Base-by-base conservation (phyloP, 192 early-diverging fungal species). In the Linderina pennispora region DNA sequence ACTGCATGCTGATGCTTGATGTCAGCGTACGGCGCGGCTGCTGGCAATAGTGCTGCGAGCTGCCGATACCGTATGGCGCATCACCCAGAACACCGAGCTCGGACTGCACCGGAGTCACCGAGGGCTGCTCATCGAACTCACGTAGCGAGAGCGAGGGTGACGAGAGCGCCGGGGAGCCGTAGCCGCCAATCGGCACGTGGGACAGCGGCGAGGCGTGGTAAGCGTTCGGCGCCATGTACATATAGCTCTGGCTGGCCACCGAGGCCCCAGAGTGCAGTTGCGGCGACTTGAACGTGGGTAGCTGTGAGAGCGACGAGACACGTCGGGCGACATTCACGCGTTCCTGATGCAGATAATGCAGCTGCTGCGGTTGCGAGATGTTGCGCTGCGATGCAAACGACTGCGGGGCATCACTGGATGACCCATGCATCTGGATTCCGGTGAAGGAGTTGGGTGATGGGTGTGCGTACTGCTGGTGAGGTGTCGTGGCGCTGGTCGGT, bases 1-100 rank as follows among this genome's bases (percentile, higher is more conserved):
- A 50, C 24, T 70, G 66, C 66, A 70, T 70, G 50, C 66, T 70
- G 20, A 58, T 38, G n/a, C 66, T 70, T 9, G 66, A 70, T 15
- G 51, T 62, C 17, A 70, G 55, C 34, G 47, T 39, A 8, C 45
- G 43, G 8, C 51, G 20, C 42, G 5, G 28, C 28, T 31, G 28
- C 23, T 55, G 42, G 25, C 37, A 36, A 24, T 49, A 33, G 4
- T 47, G 44, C 36, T 63, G 60, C n/a, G n/a, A n/a, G n/a, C n/a
- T n/a, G n/a, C n/a, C n/a, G n/a, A n/a, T n/a, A n/a, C n/a, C n/a
- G n/a, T n/a, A n/a, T n/a, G n/a, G n/a, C n/a, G n/a, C n/a, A n/a
- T n/a, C n/a, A n/a, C n/a, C n/a, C n/a, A n/a, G n/a, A n/a, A n/a
- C n/a, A n/a, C n/a, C n/a, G n/a, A n/a, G n/a, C n/a, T n/a, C n/a